Evolutionary conservation across 1,139 yeast species (phyloP).

Genomic region (Yamadazyma spencermartinsiae): DNA sequence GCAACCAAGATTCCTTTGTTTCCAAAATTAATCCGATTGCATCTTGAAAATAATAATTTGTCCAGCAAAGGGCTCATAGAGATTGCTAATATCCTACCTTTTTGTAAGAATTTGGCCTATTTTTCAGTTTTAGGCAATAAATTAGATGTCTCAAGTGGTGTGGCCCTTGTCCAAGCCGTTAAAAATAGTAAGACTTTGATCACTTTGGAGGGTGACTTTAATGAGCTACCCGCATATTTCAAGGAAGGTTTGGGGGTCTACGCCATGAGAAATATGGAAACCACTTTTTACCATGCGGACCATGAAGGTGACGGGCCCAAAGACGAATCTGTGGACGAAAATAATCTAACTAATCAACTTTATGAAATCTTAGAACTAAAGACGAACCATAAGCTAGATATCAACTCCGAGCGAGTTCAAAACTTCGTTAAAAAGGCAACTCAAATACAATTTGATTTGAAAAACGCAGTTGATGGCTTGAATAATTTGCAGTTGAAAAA

Average conservation of each 20-base stretch:
- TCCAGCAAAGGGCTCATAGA: slow-evolving; percentile 47
- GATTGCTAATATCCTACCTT: slow-evolving; percentile 63
- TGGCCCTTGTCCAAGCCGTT: slow-evolving; percentile 42
- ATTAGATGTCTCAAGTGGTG: slow-evolving; percentile 44
- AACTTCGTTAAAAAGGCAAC: slow-evolving; percentile 47
- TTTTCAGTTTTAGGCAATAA: slow-evolving; percentile 62
- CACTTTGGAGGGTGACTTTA: slow-evolving; percentile 42
- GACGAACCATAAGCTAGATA: slow-evolving; percentile 29
- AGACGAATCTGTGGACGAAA: slow-evolving; percentile 8
- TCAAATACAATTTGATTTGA: slow-evolving; percentile 47
- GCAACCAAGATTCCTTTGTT: slow-evolving; percentile 59
- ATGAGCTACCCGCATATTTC: slow-evolving; percentile 40
- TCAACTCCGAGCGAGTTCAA: slow-evolving; percentile 29
- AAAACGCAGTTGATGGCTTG: slow-evolving; percentile 55
- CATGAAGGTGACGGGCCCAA: slow-evolving; percentile 10
- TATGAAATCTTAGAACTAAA: slow-evolving; percentile 32
- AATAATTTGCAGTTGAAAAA: slow-evolving; percentile 54
- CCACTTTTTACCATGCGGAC: slow-evolving; percentile 21
- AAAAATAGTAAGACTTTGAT: slow-evolving; percentile 42
- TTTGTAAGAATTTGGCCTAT: slow-evolving; percentile 57
- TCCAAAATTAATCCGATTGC: slow-evolving; percentile 55
- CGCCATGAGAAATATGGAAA: slow-evolving; percentile 73
- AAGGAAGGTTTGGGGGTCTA: slow-evolving; percentile 64
- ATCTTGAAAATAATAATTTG: slow-evolving; percentile 60
- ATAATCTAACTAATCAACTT: slow-evolving; percentile 39